Evolutionary conservation across 129 eudicot species (phyloP).

Genomic region (Ambrosia trifida): DNA sequence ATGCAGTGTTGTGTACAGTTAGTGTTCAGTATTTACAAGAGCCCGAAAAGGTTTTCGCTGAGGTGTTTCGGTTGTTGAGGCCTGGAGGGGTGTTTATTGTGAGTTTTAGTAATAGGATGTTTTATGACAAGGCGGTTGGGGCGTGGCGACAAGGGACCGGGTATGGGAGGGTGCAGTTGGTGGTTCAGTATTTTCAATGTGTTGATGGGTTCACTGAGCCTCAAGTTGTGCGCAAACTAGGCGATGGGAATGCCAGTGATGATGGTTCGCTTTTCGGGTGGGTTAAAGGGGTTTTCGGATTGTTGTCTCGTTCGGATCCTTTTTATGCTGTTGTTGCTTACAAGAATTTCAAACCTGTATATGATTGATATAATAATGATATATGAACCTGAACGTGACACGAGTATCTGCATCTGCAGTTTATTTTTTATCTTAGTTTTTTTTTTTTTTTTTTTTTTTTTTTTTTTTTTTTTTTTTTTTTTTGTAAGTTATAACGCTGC

Average conservation of each 20-base stretch:
- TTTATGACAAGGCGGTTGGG: conserved; percentile 71
- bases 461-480: no score
- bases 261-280: conserved; percentile 42
- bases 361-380: conserved; percentile 32
- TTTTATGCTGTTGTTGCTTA: conserved; percentile 80
- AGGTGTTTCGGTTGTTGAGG: conserved; percentile 61
- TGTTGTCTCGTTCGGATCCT: conserved; percentile 67
- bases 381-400: no score
- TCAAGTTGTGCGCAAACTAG: conserved; percentile 54
- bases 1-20: conserved; percentile 79
- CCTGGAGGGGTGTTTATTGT: conserved; percentile 91
- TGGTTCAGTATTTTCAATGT: conserved; percentile 71
- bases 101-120: conserved; percentile 79
- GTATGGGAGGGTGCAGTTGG: conserved; percentile 68
- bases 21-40: conserved; percentile 91
- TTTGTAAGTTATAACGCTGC: no score
- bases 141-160: conserved; percentile 86
- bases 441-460: no score
- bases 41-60: conserved; percentile 88
- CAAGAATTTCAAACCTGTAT: conserved; percentile 63
- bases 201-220: conserved; percentile 82
- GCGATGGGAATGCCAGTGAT: conserved; percentile 20
- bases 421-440: no score
- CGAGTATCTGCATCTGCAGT: no score
- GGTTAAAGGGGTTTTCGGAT: conserved; percentile 53